A percentile compares a stretch with the other conserved stretches of the same genome.
phyloP scores from a whole-genome alignment of 129 eudicot genomes.

The Helianthus tuberosus region DNA sequence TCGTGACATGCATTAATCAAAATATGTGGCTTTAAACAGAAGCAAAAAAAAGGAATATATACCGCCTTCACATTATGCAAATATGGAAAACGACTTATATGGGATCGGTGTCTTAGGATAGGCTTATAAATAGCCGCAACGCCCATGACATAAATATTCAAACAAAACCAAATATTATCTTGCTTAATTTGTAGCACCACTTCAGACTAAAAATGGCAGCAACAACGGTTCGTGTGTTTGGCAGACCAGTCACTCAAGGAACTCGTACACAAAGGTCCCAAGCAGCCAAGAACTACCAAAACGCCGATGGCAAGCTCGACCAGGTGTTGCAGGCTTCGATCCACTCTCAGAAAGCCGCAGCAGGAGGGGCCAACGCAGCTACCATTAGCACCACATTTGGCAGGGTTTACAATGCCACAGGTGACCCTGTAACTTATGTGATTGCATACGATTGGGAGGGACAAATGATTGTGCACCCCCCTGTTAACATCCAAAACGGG shows the following conservation, averaged over 20 bases:
- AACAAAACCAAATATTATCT: neutral
- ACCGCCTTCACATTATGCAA: neutral
- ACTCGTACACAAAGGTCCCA: neutral
- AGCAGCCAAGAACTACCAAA: neutral
- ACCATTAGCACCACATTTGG: neutral
- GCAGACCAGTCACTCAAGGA: neutral
- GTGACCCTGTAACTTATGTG: too few species aligned
- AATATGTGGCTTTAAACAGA: neutral
- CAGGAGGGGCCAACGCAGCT: neutral
- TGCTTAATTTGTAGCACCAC: neutral
- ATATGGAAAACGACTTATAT: neutral
- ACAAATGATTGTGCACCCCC: too few species aligned
- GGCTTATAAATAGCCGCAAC: neutral
- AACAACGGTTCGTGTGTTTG: neutral
- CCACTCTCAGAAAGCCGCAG: neutral
- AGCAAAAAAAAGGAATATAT: neutral
- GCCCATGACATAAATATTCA: too few species aligned
- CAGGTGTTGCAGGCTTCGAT: neutral
- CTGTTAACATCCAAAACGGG: too few species aligned
- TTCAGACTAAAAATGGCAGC: neutral
- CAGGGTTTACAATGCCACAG: neutral
- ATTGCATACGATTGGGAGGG: too few species aligned
- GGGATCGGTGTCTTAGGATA: neutral
- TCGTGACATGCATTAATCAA: neutral
- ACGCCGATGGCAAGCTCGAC: too few species aligned